Base-by-base conservation (phyloP, 2,329 filamentous ascomycete genomes). In the Colletotrichum lupini region DNA sequence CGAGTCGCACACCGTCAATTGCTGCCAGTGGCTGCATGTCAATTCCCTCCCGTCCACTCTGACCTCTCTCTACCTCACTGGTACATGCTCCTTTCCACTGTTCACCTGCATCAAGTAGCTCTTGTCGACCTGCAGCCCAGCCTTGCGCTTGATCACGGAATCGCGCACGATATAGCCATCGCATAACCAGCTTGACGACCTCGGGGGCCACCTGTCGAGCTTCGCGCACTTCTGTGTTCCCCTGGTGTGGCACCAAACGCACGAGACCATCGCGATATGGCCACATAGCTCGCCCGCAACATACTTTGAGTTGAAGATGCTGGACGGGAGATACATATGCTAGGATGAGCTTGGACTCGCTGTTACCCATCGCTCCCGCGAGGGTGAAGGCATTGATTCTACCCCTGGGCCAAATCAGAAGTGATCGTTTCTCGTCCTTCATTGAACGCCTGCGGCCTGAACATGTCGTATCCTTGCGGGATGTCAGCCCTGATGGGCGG, bases 301-400 rank as follows among this genome's bases (percentile, higher is more conserved):
- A 52, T 52, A 56, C 32, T 46, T 61, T 59, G n/a, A 68, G 12
- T 46, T 58, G 69, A 75, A 73, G 74, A 76, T 76, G 74, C 74
- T 75, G 73, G 57, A 72, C 63, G 46, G 61, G 46, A 66, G 56
- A 71, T 35, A 69, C 83, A 81, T 81, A 85, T 87, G 85, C 83
- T 87, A 93, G 85, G 81, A 97, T 97, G 95, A 92, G 90, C 86
- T 89, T 94, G 85, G 96, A 98, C 87, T 92, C 94, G 83, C 91
- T 98, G 82, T 93, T 95, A 82, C 95, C 96, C 83, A 92, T 95
- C 86, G 94, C 95, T 83, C 95, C 95, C 81, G 96, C 95, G 85
- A 93, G 94, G 88, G 91, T 98, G 81, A 94, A 94, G 86, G 94
- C 93, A 75, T 90, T 98, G 78, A 90, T 98, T 73, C 87, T 98